phyloP scores from a whole-genome alignment of 202 grass and related monocot species.

The Setaria italica region DNA sequence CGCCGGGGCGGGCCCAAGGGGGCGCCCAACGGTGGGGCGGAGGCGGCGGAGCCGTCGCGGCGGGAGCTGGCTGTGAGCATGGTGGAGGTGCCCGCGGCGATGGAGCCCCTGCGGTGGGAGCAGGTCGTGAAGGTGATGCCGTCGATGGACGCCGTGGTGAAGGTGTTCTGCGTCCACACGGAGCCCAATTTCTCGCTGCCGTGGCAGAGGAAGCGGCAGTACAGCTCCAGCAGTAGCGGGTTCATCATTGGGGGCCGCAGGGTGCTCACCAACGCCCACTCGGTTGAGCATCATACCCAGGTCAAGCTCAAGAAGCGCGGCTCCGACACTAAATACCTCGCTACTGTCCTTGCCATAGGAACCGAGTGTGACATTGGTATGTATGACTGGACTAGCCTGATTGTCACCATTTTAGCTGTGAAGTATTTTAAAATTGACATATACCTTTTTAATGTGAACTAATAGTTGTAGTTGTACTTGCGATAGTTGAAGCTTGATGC shows the following conservation, averaged over 20 bases:
- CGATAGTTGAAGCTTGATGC: not conserved
- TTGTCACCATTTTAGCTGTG: not conserved
- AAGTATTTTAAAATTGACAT: slow-evolving; percentile 1
- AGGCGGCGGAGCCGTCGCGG: slow-evolving; percentile 39
- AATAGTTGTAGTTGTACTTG: slow-evolving; percentile 21
- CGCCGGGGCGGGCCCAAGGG: slow-evolving; percentile 54
- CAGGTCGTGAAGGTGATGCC: slow-evolving; percentile 77
- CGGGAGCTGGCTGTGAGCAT: slow-evolving; percentile 66
- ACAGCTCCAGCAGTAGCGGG: slow-evolving; percentile 89
- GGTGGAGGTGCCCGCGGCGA: slow-evolving; percentile 19
- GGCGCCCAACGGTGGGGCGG: slow-evolving; percentile 29
- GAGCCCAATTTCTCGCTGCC: slow-evolving; percentile 97
- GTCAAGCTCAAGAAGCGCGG: slow-evolving; percentile 97
- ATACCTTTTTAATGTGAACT: not conserved
- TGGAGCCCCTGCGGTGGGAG: slow-evolving; percentile 66
- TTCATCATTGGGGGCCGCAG: slow-evolving; percentile 73
- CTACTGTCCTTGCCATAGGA: slow-evolving; percentile 89
- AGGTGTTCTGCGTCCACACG: slow-evolving; percentile 97
- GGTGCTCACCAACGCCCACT: slow-evolving; percentile 95
- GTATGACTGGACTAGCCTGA: not conserved
- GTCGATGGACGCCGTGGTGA: slow-evolving; percentile 94
- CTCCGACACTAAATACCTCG: slow-evolving; percentile 90
- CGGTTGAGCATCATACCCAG: slow-evolving; percentile 92
- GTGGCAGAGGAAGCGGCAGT: slow-evolving; percentile 94
- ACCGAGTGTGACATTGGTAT: slow-evolving; percentile 96